A percentile compares a stretch with the other conserved stretches of the same genome.
phyloP scores from a whole-genome alignment of 176 grass and related monocot genomes.

The Microstegium vimineum region DNA sequence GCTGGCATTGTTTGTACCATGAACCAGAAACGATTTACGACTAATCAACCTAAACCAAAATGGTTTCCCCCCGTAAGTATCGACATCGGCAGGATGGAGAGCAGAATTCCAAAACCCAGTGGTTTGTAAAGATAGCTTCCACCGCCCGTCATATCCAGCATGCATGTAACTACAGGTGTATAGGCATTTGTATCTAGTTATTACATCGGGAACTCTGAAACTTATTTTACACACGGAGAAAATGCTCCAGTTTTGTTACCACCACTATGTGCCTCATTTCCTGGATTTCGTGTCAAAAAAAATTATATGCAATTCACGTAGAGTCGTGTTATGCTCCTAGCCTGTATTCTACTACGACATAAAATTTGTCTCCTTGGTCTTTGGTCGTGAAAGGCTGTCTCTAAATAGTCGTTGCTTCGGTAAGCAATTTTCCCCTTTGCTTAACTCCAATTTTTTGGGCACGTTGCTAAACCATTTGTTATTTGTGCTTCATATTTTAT shows the following conservation, averaged over 20 bases:
- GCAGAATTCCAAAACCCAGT: background rate
- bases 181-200: background rate
- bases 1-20: background rate
- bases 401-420: too few relatives aligned
- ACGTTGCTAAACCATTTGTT: too few relatives aligned
- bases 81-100: background rate
- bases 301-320: background rate
- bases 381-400: too few relatives aligned
- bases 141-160: background rate
- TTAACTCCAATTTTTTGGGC: too few relatives aligned
- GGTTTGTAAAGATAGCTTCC: background rate
- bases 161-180: conserved; percentile 32
- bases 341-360: background rate
- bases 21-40: background rate
- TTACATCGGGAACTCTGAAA: background rate
- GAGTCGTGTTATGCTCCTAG: background rate
- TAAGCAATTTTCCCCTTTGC: too few relatives aligned
- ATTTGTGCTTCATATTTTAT: too few relatives aligned
- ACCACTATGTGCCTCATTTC: background rate
- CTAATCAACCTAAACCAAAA: conserved; percentile 17
- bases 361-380: background rate
- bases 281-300: background rate
- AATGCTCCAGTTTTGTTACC: conserved; percentile 10
- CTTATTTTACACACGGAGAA: background rate
- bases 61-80: background rate